Conservation (phyloP, 2,329 filamentous ascomycete genomes). For the Verticillium dahliae region DNA sequence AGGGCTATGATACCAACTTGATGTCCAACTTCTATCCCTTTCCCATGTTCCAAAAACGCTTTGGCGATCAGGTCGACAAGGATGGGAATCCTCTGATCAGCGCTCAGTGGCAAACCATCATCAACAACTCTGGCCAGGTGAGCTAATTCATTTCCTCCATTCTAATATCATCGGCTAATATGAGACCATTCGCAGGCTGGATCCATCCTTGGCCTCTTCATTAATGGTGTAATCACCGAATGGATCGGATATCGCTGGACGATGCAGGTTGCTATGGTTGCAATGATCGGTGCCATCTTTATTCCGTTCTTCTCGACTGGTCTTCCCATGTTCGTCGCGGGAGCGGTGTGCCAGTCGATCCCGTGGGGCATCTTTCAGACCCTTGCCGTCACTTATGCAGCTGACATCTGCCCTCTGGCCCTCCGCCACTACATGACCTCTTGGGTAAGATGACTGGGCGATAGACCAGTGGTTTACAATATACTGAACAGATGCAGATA, state of each 20-base stretch:
- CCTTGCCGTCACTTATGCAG: slow-evolving; percentile 33
- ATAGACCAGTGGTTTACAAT: no score
- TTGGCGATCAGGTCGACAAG: slow-evolving; percentile 16
- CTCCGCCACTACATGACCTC: slow-evolving; percentile 30
- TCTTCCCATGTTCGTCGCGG: slow-evolving; percentile 31
- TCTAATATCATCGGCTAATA: no score
- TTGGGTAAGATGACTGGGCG: slow-evolving; percentile 27
- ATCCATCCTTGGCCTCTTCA: slow-evolving; percentile 35
- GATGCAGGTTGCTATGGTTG: slow-evolving; percentile 30
- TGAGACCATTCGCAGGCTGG: slow-evolving; percentile 18
- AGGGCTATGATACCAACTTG: slow-evolving; percentile 9
- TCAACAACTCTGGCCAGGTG: slow-evolving; percentile 32
- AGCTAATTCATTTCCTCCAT: not conserved
- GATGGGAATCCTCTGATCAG: slow-evolving; percentile 26
- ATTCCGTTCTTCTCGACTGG: slow-evolving; percentile 31
- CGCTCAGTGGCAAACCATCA: slow-evolving; percentile 29
- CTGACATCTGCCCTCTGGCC: slow-evolving; percentile 22
- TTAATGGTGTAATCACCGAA: slow-evolving; percentile 35
- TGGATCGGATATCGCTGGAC: slow-evolving; percentile 32
- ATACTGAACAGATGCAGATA: slow-evolving; percentile 5
- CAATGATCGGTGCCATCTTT: slow-evolving; percentile 29
- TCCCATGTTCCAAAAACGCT: slow-evolving; percentile 21
- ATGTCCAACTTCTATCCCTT: slow-evolving; percentile 18
- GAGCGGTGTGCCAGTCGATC: slow-evolving; percentile 24
- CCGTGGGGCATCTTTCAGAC: slow-evolving; percentile 33